These are phyloP conservation scores for Phytophthora pseudosyringae DNA, from an alignment of 352 stramenopile genomes.

Conservation along the genomic window DNA sequence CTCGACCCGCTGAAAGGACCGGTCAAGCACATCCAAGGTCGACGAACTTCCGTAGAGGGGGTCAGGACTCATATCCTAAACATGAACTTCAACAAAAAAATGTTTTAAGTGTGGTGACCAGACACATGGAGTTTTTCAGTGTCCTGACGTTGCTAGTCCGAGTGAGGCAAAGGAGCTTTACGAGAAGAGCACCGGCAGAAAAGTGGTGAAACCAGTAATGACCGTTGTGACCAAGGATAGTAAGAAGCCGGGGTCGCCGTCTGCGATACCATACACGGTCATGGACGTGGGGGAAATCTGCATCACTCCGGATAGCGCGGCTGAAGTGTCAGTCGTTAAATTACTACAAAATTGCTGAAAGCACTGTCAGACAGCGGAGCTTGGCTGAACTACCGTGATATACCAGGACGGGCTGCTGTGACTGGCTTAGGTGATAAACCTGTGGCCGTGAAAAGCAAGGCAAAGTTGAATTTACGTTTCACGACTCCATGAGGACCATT, in stretches of 20 bases:
- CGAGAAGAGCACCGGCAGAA: neutral
- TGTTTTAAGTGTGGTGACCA: constrained; percentile 20
- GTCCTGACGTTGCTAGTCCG: constrained; percentile 3
- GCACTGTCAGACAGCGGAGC: neutral
- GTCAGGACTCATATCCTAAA: neutral
- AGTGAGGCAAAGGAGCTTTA: constrained; percentile 16
- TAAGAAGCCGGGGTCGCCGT: neutral
- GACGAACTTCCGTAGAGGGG: no score
- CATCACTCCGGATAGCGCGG: constrained; percentile 15
- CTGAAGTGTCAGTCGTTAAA: constrained; percentile 18
- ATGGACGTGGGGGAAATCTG: constrained; percentile 8
- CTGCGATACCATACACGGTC: constrained; percentile 7
- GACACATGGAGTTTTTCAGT: constrained; percentile 16
- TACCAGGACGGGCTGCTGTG: neutral
- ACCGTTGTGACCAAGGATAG: neutral
- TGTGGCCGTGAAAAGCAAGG: constrained; percentile 18
- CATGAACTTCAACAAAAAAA: neutral
- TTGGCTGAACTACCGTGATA: neutral
- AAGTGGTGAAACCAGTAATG: constrained; percentile 11
- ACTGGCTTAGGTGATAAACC: constrained; percentile 11
- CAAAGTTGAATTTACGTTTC: constrained; percentile 15
- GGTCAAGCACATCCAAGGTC: no score
- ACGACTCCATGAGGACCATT: constrained; percentile 8
- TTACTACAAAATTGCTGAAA: constrained; percentile 16
- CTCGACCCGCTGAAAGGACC: no score